Conservation (phyloP, 176 grass and related monocot genomes). For the Stipa capillata region DNA sequence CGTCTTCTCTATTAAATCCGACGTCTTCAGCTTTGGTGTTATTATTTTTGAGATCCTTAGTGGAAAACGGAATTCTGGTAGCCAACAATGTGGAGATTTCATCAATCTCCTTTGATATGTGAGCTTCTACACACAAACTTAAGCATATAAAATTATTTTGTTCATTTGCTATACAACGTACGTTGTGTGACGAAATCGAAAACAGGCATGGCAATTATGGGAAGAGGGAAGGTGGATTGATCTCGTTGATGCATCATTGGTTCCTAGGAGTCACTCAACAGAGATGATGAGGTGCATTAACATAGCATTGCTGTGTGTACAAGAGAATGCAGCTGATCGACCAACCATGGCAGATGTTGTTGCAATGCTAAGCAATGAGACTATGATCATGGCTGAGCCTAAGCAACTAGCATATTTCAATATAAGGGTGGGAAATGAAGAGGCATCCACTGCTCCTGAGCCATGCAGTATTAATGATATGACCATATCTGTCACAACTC, state of each 20-base stretch:
- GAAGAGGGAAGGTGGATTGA: not conserved
- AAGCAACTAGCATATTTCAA: not conserved
- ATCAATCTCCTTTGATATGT: not conserved
- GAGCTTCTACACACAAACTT: not conserved
- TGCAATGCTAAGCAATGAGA: not conserved
- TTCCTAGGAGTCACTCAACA: not conserved
- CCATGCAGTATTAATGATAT: not conserved
- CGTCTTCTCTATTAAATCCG: not conserved
- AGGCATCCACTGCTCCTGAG: not conserved
- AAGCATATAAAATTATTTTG: not conserved
- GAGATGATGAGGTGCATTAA: not conserved
- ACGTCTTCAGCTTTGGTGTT: not conserved
- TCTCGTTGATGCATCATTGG: not conserved
- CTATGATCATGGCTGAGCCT: not conserved
- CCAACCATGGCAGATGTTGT: not conserved
- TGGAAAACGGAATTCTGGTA: not conserved
- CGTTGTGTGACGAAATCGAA: not conserved
- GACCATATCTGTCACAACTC: not conserved
- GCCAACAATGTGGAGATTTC: not conserved
- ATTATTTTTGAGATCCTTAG: constrained; percentile 1
- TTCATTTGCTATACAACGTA: not conserved
- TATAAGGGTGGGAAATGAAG: not conserved
- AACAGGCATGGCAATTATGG: not conserved
- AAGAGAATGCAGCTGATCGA: not conserved
- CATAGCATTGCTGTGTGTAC: not conserved